Evolutionary conservation across 352 stramenopile species (phyloP).

Genomic region (Phytophthora nicotianae): DNA sequence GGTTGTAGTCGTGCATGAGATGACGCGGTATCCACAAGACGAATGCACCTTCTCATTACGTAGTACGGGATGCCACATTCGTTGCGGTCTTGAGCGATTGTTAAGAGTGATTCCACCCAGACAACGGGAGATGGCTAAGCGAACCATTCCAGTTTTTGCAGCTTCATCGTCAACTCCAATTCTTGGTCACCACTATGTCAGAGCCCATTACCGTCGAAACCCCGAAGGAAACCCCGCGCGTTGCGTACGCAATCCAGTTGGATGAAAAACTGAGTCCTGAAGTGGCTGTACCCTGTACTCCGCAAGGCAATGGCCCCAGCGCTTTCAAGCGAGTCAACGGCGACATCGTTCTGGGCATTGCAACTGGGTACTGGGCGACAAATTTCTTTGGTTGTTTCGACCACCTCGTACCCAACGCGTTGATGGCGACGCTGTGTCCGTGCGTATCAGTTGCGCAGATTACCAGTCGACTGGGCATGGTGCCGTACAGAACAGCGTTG

Average conservation of each 20-base stretch:
- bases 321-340: conserved; percentile 33
- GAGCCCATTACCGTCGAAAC: conserved; percentile 13
- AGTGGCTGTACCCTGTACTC: conserved; percentile 20
- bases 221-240: conserved; percentile 20
- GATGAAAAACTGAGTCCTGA: conserved; percentile 22
- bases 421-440: conserved; percentile 57
- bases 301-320: conserved; percentile 16
- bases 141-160: conserved; percentile 24
- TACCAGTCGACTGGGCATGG: conserved; percentile 48
- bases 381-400: conserved; percentile 52
- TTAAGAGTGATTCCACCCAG: neutral
- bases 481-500: conserved; percentile 45
- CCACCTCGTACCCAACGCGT: conserved; percentile 49
- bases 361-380: conserved; percentile 34
- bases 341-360: conserved; percentile 26
- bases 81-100: neutral
- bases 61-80: neutral
- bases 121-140: neutral
- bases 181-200: conserved; percentile 20
- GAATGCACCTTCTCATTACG: neutral
- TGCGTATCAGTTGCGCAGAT: conserved; percentile 68
- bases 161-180: conserved; percentile 1
- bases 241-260: conserved; percentile 30
- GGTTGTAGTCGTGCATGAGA: neutral
- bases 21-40: neutral